Percentiles rank a stretch among this genome's conserved stretches.
phyloP scores from a whole-genome alignment of 306 rosid genomes.

The Vigna mungo region DNA sequence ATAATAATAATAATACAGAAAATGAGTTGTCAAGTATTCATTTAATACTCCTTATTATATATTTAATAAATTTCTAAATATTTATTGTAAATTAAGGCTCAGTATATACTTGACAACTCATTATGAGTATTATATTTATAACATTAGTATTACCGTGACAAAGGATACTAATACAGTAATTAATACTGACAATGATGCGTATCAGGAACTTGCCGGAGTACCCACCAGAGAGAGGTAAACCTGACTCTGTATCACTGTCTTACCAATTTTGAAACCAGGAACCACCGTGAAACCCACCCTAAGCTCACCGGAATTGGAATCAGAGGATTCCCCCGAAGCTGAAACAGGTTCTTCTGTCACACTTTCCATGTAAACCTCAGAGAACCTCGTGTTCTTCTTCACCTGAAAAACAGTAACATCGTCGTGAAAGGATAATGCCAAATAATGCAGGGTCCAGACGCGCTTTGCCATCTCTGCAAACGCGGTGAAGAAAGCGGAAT shows the following conservation, averaged over 20 bases:
- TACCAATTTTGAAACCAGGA: constrained; percentile 83
- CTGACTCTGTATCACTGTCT: constrained; percentile 76
- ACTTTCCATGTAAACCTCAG: constrained; percentile 93
- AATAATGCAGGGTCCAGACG: constrained; percentile 76
- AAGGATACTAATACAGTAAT: not conserved
- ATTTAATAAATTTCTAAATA: constrained; percentile 10
- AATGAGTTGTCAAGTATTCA: constrained; percentile 33
- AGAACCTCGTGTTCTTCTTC: constrained; percentile 71
- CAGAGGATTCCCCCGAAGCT: constrained; percentile 44
- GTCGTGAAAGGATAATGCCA: constrained; percentile 72
- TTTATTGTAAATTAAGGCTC: constrained; percentile 9
- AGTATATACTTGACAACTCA: constrained; percentile 37
- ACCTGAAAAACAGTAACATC: constrained; percentile 71
- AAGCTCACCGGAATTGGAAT: constrained; percentile 46
- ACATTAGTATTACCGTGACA: constrained; percentile 1
- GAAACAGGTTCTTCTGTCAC: constrained; percentile 58
- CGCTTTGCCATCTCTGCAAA: constrained; percentile 85
- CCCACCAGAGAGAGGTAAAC: constrained; percentile 70
- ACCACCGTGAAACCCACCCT: constrained; percentile 83
- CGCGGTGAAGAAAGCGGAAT: constrained; percentile 71
- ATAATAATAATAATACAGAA: constrained; percentile 29
- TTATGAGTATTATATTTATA: constrained; percentile 25
- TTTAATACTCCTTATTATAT: constrained; percentile 8
- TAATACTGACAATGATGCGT: not conserved
- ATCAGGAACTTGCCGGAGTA: constrained; percentile 34